Evolutionary conservation across 768 basidiomycete species (phyloP), one percentile per base, ranked within the genome.

Genomic region (Sporobolomyces roseus): DNA sequence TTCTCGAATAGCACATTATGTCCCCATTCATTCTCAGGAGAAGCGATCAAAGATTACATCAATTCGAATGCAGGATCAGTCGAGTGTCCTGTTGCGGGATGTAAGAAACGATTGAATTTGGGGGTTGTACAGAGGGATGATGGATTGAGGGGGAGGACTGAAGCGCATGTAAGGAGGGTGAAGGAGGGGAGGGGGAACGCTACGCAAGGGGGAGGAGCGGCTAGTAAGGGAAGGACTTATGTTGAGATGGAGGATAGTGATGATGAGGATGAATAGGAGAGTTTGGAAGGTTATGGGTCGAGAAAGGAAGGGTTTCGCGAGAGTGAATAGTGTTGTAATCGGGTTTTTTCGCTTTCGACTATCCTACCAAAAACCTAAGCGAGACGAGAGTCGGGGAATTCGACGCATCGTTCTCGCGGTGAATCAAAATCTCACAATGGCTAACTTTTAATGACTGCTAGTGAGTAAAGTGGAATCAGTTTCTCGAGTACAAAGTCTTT

Each of bases 21-120:
- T 78, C 81, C 84, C 1, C 93, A 98, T 78, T 89, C 88, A 1
- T 98, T 88, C 80, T 91, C 90, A 4, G 82, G 63, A 52, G 16
- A 51, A 1, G 63, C 60, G 13, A 75, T 75, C 48, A 46, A 50
- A n/a, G 63, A 72, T 4, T 46, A 63, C 35, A 33, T 75, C 61
- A 16, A 43, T 46, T n/a, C 48, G 63, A 29, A 67, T 43, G 25
- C 38, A 36, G 17, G 58, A 23, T 51, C 36, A 51, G 80, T n/a
- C 66, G 80, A 81, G 63, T 91, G 90, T 73, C 90, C 90, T 50
- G 83, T 87, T 5, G 80, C 88, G 29, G 90, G 90, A 0, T 92
- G 90, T 78, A 84, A 81, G 70, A 82, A 87, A 76, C 71, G 74
- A 36, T 84, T 90, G 71, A 82, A 80, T 23, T 75, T 86, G 53